A percentile compares a stretch with the other conserved stretches of the same genome.
phyloP scores from a whole-genome alignment of 805 yeast species.

The Monosporozyma solicola region DNA sequence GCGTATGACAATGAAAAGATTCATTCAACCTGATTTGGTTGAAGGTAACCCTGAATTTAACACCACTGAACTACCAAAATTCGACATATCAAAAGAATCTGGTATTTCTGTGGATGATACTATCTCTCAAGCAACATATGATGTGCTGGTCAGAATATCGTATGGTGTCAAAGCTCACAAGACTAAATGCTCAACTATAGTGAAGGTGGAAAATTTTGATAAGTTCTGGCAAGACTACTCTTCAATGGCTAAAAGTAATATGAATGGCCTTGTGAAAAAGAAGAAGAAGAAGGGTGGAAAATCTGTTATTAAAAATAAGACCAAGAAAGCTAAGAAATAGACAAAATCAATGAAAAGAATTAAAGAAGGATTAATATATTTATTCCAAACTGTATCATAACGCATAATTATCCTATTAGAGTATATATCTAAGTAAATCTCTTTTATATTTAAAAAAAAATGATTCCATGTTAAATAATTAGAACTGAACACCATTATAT shows the following conservation, averaged over 20 bases:
- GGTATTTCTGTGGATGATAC: constrained; percentile 7
- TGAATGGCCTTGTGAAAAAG: constrained; percentile 71
- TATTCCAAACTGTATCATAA: background rate
- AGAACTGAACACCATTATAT: background rate
- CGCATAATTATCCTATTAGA: background rate
- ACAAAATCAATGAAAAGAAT: background rate
- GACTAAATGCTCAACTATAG: constrained; percentile 64
- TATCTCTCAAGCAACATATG: constrained; percentile 36
- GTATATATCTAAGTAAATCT: background rate
- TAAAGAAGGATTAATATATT: background rate
- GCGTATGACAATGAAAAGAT: constrained; percentile 22
- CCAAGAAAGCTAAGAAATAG: constrained; percentile 10
- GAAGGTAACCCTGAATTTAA: constrained; percentile 41
- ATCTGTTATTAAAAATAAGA: constrained; percentile 1
- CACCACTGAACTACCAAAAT: constrained; percentile 33
- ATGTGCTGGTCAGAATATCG: constrained; percentile 56
- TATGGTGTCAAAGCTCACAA: constrained; percentile 30
- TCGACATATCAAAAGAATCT: constrained; percentile 23
- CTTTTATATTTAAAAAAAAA: background rate
- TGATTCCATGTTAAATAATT: background rate
- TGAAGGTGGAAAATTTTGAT: constrained; percentile 51
- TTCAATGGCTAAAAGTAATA: constrained; percentile 58
- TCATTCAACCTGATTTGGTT: constrained; percentile 22
- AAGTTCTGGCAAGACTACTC: constrained; percentile 72
- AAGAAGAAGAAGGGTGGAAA: constrained; percentile 53